Conservation (phyloP, 2,329 filamentous ascomycete genomes). For the Talaromyces sp. region DNA sequence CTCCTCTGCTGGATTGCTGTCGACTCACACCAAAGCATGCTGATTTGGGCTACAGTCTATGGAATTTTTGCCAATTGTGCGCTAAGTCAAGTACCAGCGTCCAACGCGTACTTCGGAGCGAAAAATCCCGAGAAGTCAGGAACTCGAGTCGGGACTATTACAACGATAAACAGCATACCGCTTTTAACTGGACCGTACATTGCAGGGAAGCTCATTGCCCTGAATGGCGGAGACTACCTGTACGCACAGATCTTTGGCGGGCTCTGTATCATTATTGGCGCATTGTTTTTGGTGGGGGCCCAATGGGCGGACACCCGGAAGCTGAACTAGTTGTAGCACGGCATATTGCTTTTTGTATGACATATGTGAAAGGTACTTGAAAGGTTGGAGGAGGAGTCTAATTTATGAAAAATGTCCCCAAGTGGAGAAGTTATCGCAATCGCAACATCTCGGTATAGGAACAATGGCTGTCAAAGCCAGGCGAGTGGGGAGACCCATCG, state of each 20-base stretch:
- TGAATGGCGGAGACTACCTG: conserved; percentile 45
- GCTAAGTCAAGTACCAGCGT: conserved; percentile 6
- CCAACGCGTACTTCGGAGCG: conserved; percentile 27
- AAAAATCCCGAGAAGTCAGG: conserved; percentile 53
- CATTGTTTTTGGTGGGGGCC: conserved; percentile 5
- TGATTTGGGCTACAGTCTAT: conserved; percentile 2
- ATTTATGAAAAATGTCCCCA: too few species aligned
- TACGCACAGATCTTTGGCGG: conserved; percentile 47
- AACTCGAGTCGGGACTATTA: conserved; percentile 54
- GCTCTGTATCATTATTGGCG: conserved; percentile 9
- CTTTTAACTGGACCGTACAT: conserved; percentile 55
- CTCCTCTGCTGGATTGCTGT: conserved; percentile 10
- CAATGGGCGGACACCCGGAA: conserved; percentile 9
- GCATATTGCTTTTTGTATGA: neutral
- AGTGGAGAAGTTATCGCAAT: neutral
- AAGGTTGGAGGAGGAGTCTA: neutral
- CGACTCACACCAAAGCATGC: neutral
- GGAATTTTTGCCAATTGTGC: conserved; percentile 10
- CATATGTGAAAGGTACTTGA: neutral
- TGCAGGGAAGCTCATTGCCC: conserved; percentile 50
- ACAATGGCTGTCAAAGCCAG: neutral
- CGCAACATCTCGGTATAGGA: neutral
- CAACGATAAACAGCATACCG: conserved; percentile 53
- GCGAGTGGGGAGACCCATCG: neutral
- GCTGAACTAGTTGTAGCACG: neutral